Percentiles rank a stretch among this genome's conserved stretches.
These are phyloP conservation scores for Colletotrichum higginsianum DNA, from an alignment of 2,329 filamentous ascomycete species.

Conservation along the genomic window DNA sequence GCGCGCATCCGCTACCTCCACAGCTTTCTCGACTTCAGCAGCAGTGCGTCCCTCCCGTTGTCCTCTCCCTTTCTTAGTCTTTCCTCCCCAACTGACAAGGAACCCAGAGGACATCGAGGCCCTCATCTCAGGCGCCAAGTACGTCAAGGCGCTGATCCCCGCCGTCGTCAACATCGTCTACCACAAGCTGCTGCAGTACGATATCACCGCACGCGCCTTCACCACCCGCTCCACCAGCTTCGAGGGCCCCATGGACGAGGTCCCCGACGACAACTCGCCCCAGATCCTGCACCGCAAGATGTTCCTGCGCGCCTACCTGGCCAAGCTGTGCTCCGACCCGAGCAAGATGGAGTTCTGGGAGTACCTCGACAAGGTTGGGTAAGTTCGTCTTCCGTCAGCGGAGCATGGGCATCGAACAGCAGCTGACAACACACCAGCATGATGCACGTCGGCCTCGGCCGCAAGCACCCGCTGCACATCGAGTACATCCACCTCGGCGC, in stretches of 20 bases:
- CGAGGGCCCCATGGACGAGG: constrained; percentile 76
- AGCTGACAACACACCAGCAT: constrained; percentile 61
- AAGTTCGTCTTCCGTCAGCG: constrained; percentile 3
- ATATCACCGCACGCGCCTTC: constrained; percentile 86
- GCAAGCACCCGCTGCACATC: constrained; percentile 80
- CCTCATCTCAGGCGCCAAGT: constrained; percentile 78
- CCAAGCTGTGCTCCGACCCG: constrained; percentile 81
- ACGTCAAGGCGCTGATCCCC: constrained; percentile 86
- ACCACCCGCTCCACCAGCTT: constrained; percentile 74
- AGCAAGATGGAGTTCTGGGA: constrained; percentile 85
- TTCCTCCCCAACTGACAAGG: neutral
- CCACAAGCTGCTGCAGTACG: constrained; percentile 83
- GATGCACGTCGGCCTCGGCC: constrained; percentile 86
- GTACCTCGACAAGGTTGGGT: constrained; percentile 87
- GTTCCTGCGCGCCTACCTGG: constrained; percentile 82
- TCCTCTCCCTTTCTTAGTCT: constrained; percentile 12
- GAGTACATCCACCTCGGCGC: constrained; percentile 86
- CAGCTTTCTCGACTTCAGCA: constrained; percentile 82
- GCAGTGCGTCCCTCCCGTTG: constrained; percentile 63
- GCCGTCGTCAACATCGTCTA: constrained; percentile 89
- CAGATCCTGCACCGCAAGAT: constrained; percentile 85
- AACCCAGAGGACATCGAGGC: constrained; percentile 79
- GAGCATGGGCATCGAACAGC: neutral
- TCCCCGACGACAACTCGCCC: constrained; percentile 77
- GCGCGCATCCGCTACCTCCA: constrained; percentile 80